Percentiles rank a stretch among this genome's conserved stretches.
phyloP scores from a whole-genome alignment of 768 basidiomycete species.

The Pisolithus microcarpus region DNA sequence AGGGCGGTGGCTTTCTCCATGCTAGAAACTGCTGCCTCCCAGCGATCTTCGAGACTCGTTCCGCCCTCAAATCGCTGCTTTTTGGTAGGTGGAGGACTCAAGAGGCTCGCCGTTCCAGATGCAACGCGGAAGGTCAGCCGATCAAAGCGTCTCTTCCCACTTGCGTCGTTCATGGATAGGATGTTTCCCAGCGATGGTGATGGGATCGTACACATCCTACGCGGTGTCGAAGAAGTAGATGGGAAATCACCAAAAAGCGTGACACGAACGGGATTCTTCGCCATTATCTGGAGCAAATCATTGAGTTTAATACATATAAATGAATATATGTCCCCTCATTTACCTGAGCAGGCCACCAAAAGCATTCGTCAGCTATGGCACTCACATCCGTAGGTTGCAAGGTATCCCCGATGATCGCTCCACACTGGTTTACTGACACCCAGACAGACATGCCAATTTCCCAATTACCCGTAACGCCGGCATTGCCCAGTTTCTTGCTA shows the following conservation, averaged over 20 bases:
- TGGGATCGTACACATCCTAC: slow-evolving; percentile 20
- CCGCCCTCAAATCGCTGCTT: slow-evolving; percentile 33
- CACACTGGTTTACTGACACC: slow-evolving; percentile 42
- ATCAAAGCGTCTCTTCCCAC: slow-evolving; percentile 38
- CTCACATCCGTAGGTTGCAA: slow-evolving; percentile 18
- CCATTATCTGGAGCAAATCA: slow-evolving; percentile 15
- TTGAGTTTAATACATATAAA: slow-evolving; percentile 4
- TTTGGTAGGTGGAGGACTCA: slow-evolving; percentile 36
- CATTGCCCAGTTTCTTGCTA: slow-evolving; percentile 14
- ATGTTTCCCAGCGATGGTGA: slow-evolving; percentile 36
- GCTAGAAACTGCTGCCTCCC: slow-evolving; percentile 42
- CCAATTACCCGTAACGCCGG: slow-evolving; percentile 9
- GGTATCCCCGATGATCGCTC: slow-evolving; percentile 27
- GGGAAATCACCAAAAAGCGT: slow-evolving; percentile 27
- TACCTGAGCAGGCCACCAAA: slow-evolving; percentile 76
- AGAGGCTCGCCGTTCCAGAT: slow-evolving; percentile 1
- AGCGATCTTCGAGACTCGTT: slow-evolving; percentile 28
- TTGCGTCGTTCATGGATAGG: slow-evolving; percentile 28
- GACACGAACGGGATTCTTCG: slow-evolving; percentile 21
- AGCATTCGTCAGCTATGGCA: slow-evolving; percentile 11
- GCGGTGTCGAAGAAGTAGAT: slow-evolving; percentile 19
- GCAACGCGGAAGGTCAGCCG: slow-evolving; percentile 27
- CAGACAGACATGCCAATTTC: slow-evolving; percentile 40
- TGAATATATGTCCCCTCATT: slow-evolving; percentile 11
- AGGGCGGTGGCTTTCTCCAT: slow-evolving; percentile 38